phyloP scores from a whole-genome alignment of 495 filamentous ascomycete genomes.

The Sordaria brevicollis region DNA sequence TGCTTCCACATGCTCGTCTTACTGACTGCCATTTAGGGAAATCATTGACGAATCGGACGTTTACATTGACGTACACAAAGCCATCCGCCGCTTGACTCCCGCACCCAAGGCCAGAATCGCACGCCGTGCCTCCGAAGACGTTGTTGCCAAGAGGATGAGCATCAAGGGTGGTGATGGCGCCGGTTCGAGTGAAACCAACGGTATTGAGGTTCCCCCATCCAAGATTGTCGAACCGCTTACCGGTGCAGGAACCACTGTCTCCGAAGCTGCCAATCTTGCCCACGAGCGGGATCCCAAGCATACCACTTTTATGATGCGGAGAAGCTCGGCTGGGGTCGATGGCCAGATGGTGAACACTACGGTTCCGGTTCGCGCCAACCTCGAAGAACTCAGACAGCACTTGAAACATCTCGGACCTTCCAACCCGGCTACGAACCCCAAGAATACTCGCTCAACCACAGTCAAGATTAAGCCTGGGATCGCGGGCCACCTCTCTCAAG shows the following conservation, averaged over 20 bases:
- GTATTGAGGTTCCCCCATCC: not conserved
- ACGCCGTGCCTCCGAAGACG: constrained; percentile 16
- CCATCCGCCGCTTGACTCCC: constrained; percentile 58
- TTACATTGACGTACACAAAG: constrained; percentile 93
- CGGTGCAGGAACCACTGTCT: constrained; percentile 8
- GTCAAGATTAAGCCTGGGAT: constrained; percentile 80
- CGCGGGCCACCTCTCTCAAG: constrained; percentile 5
- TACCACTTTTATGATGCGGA: constrained; percentile 44
- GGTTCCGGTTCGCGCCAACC: constrained; percentile 39
- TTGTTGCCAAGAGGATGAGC: constrained; percentile 3
- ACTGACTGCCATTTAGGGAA: constrained; percentile 37
- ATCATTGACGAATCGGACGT: constrained; percentile 84
- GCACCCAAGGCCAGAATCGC: constrained; percentile 26
- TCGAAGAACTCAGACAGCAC: constrained; percentile 66
- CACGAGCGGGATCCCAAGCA: constrained; percentile 26
- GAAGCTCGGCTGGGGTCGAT: constrained; percentile 41
- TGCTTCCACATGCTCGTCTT: constrained; percentile 7
- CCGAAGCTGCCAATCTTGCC: constrained; percentile 19
- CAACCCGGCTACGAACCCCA: constrained; percentile 76
- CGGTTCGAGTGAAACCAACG: not conserved
- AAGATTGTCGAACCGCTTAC: constrained; percentile 6
- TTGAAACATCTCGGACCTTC: constrained; percentile 87
- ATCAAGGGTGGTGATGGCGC: constrained; percentile 4
- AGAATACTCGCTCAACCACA: constrained; percentile 69
- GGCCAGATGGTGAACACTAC: constrained; percentile 27